Evolutionary conservation across 1,139 yeast species (phyloP).

Genomic region (Scheffersomyces illinoinensis): DNA sequence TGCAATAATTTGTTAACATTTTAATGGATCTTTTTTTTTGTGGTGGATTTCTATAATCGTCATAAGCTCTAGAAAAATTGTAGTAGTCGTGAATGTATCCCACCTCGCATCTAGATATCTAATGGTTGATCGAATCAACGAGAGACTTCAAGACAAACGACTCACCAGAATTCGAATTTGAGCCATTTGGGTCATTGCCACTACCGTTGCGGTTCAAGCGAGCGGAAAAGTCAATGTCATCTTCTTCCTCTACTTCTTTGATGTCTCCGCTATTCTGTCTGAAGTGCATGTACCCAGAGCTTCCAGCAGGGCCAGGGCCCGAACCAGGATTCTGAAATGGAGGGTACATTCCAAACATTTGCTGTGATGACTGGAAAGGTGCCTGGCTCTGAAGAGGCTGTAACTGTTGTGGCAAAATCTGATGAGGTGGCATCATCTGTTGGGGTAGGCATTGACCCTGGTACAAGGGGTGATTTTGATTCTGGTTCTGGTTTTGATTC

Average conservation of each 20-base stretch:
- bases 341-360: not conserved
- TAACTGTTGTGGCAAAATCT: not conserved
- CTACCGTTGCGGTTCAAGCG: conserved; percentile 1
- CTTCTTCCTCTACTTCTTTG: not conserved
- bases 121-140: conserved; percentile 45
- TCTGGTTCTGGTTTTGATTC: not conserved
- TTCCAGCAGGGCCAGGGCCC: not conserved
- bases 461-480: not conserved
- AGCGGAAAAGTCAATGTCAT: not conserved
- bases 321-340: conserved; percentile 1
- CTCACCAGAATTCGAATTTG: conserved; percentile 19
- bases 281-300: not conserved
- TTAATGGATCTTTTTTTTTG: not conserved
- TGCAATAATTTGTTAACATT: not conserved
- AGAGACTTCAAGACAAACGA: conserved; percentile 42
- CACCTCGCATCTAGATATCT: conserved; percentile 7
- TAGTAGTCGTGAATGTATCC: not conserved
- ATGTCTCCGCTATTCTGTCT: not conserved
- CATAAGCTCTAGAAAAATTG: not conserved
- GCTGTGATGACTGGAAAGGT: conserved; percentile 4
- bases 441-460: not conserved
- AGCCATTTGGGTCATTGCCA: conserved; percentile 1
- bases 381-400: not conserved
- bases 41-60: not conserved
- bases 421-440: not conserved